Conservation (phyloP, 140 eudicot genomes). For the Flaveria floridana region DNA sequence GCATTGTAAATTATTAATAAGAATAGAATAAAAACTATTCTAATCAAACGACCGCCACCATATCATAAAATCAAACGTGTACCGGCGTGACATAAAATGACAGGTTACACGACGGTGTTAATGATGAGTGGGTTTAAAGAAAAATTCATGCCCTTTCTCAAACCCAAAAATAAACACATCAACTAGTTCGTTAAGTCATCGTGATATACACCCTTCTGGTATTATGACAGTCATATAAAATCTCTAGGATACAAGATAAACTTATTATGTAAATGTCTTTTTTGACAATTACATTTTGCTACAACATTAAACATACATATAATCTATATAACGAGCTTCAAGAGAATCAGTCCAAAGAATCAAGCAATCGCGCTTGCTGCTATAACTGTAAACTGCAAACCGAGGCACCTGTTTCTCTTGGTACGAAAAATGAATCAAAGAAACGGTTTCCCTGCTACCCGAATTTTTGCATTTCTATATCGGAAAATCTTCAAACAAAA, state of each 20-base stretch:
- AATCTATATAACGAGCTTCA: constrained; percentile 31
- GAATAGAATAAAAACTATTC: too few relatives aligned
- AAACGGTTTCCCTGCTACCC: constrained; percentile 38
- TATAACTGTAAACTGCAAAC: constrained; percentile 32
- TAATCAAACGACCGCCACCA: too few relatives aligned
- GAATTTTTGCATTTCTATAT: constrained; percentile 27
- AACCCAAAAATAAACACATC: constrained; percentile 18
- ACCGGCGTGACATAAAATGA: background rate
- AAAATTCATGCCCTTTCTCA: background rate
- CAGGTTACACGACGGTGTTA: background rate
- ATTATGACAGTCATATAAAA: constrained; percentile 24
- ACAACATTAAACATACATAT: constrained; percentile 31
- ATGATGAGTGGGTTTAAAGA: background rate
- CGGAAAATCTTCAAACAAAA: constrained; percentile 21
- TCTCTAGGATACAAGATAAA: constrained; percentile 23
- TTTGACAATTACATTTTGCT: constrained; percentile 27
- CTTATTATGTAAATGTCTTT: constrained; percentile 20
- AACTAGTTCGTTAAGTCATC: constrained; percentile 16
- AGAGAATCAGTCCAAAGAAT: constrained; percentile 38
- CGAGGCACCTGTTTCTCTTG: constrained; percentile 28
- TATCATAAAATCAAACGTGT: too few relatives aligned
- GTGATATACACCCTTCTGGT: constrained; percentile 38
- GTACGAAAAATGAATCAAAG: constrained; percentile 42
- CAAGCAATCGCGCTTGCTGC: constrained; percentile 28
- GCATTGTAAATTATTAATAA: too few relatives aligned